Evolutionary conservation across 306 rosid species (phyloP), one percentile per base, ranked within the genome.

Genomic region (Medicago ruthenica): DNA sequence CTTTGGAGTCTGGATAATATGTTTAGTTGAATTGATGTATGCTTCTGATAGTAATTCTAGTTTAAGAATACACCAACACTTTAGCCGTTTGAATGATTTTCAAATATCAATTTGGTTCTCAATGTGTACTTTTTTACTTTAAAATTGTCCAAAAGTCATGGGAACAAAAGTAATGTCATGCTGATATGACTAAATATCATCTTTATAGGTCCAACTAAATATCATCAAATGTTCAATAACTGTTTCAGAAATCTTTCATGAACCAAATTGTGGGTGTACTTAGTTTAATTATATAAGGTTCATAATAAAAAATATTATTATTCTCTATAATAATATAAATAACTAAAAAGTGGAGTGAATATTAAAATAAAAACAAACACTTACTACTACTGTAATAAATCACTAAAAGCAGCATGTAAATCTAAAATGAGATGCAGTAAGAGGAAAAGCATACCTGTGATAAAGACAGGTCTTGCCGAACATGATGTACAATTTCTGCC

Each of bases 401-500:
- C 74, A 24, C 48, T 22, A 41, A 15, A 58, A 24, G 54, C 44
- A 60, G 21, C 55, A 78, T 9, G 69, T 27, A 77, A 64, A 50
- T 41, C 83, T 58, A 58, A 58, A 44, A 64, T 44, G 70, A 59
- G 58, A 70, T 47, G n/a, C 31, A 24, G 27, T 24, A 34, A 68
- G 67, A 22, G 63, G 24, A 53, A 53, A 75, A 22, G 9, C 67
- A 66, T 78, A 92, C 99, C 97, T 96, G 99, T 67, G 93, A 76
- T 80, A 96, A 83, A 59, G 97, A 88, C 70, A 96, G 96, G 77
- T 96, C 97, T 8, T 65, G 89, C 60, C 99, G 90, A 89, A 96
- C 99, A 89, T 96, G 98, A 85, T 96, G 99, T 77, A 96, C 99
- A 80, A 96, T 96, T 88, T 92, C 99, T 70, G 99, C 99, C 70